phyloP scores from a whole-genome alignment of 2,329 filamentous ascomycete genomes.

The Exophiala oligosperma region DNA sequence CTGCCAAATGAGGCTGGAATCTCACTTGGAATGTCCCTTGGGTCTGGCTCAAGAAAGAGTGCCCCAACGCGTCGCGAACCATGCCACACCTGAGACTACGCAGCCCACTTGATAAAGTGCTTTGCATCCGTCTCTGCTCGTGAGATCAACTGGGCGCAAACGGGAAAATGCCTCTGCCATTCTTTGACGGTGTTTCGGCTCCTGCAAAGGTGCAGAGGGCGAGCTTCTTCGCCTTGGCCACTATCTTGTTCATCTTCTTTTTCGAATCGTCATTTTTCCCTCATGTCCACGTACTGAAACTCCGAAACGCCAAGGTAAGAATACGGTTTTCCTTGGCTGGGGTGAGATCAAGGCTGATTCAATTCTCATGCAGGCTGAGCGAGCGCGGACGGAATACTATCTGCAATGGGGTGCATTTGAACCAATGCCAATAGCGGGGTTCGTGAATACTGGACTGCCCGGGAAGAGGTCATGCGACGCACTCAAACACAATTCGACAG shows the following conservation, averaged over 20 bases:
- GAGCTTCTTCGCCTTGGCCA: slow-evolving; percentile 15
- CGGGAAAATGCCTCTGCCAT: slow-evolving; percentile 20
- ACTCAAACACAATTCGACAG: slow-evolving; percentile 20
- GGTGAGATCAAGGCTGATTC: background rate
- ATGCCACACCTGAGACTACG: slow-evolving; percentile 16
- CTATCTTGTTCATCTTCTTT: slow-evolving; percentile 17
- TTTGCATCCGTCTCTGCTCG: background rate
- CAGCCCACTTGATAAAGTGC: background rate
- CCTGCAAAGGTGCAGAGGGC: slow-evolving; percentile 21
- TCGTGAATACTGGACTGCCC: slow-evolving; percentile 22
- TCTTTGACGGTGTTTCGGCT: slow-evolving; percentile 19
- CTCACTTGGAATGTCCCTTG: slow-evolving; percentile 13
- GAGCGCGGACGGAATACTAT: slow-evolving; percentile 19
- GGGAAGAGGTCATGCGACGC: slow-evolving; percentile 24
- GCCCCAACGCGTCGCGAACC: slow-evolving; percentile 1
- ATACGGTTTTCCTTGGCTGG: background rate
- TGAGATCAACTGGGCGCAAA: slow-evolving; percentile 3
- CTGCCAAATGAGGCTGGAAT: slow-evolving; percentile 14
- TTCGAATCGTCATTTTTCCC: slow-evolving; percentile 21
- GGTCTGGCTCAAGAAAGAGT: slow-evolving; percentile 9
- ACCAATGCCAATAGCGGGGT: slow-evolving; percentile 21
- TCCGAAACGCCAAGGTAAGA: slow-evolving; percentile 8
- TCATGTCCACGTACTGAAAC: slow-evolving; percentile 3
- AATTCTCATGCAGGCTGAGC: slow-evolving; percentile 1
- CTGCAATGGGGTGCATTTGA: slow-evolving; percentile 25